Evolutionary conservation across 768 basidiomycete species (phyloP).

Genomic region (Clathrus columnatus): DNA sequence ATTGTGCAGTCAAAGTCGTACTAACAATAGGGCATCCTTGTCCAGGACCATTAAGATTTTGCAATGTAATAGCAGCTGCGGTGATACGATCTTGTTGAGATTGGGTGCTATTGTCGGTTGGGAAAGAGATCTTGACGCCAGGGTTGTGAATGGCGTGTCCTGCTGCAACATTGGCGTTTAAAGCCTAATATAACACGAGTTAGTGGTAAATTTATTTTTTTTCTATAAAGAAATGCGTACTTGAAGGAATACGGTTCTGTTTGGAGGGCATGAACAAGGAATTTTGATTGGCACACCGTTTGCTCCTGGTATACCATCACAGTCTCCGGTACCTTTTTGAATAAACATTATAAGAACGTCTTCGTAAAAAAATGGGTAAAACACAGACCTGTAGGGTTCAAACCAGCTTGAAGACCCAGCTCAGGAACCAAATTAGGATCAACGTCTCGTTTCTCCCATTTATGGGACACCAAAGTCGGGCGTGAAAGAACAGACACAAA

Average conservation of each 20-base stretch:
- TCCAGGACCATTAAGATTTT: slow-evolving; percentile 63
- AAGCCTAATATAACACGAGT: not conserved
- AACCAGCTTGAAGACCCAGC: slow-evolving; percentile 46
- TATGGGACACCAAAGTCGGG: not conserved
- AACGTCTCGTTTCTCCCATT: slow-evolving; percentile 40
- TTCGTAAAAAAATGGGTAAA: not conserved
- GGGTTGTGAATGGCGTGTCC: slow-evolving; percentile 63
- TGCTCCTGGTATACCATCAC: slow-evolving; percentile 50
- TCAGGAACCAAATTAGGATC: slow-evolving; percentile 44
- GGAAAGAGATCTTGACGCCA: slow-evolving; percentile 48
- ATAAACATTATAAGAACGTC: no score
- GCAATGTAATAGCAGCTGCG: slow-evolving; percentile 54
- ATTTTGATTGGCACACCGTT: slow-evolving; percentile 50
- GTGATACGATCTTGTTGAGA: slow-evolving; percentile 50
- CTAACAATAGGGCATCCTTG: slow-evolving; percentile 58
- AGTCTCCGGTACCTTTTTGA: slow-evolving; percentile 48
- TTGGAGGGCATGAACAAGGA: slow-evolving; percentile 59
- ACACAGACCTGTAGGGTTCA: slow-evolving; percentile 49
- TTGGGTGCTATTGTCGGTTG: slow-evolving; percentile 43
- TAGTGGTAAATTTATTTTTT: not conserved
- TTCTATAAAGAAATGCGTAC: not conserved
- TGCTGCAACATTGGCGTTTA: slow-evolving; percentile 49
- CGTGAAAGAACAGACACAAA: not conserved
- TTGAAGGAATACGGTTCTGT: not conserved
- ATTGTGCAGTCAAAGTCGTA: slow-evolving; percentile 46